Evolutionary conservation across 345 rosid species (phyloP).

Genomic region (Crucihimalaya himalaica): DNA sequence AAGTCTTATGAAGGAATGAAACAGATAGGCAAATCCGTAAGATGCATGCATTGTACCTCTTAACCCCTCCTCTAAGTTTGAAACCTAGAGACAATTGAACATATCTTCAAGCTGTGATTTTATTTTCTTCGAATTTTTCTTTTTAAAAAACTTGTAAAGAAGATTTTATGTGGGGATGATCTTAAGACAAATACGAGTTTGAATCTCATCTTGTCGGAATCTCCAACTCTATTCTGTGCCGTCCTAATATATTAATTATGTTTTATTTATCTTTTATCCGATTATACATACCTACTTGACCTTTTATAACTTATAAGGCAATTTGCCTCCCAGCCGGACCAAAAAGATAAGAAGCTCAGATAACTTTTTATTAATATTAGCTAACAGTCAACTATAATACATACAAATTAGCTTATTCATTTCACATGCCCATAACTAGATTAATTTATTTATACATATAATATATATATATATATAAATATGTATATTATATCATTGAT

Average conservation of each 20-base stretch:
- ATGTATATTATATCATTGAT: background rate
- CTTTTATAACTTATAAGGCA: conserved; percentile 23
- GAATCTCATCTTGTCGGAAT: conserved; percentile 47
- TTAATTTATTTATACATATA: background rate
- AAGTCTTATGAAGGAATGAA: conserved; percentile 20
- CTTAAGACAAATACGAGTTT: conserved; percentile 40
- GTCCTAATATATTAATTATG: conserved; percentile 29
- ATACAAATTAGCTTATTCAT: conserved; percentile 34
- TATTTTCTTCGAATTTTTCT: conserved; percentile 11
- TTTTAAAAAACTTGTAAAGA: background rate
- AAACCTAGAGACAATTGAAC: conserved; percentile 28
- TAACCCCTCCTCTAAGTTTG: conserved; percentile 7
- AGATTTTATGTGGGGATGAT: conserved; percentile 39
- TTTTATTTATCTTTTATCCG: conserved; percentile 9
- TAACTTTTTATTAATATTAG: background rate
- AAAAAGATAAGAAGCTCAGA: conserved; percentile 37
- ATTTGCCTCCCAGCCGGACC: conserved; percentile 37
- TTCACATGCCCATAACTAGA: conserved; percentile 39
- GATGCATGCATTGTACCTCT: conserved; percentile 42
- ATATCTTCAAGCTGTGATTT: conserved; percentile 42
- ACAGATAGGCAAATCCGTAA: conserved; percentile 41
- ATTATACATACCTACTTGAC: conserved; percentile 38
- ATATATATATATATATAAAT: too few relatives aligned
- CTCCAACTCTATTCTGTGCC: conserved; percentile 39
- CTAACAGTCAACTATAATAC: conserved; percentile 41